Conservation (phyloP, 768 basidiomycete species). For the Russula earlei region DNA sequence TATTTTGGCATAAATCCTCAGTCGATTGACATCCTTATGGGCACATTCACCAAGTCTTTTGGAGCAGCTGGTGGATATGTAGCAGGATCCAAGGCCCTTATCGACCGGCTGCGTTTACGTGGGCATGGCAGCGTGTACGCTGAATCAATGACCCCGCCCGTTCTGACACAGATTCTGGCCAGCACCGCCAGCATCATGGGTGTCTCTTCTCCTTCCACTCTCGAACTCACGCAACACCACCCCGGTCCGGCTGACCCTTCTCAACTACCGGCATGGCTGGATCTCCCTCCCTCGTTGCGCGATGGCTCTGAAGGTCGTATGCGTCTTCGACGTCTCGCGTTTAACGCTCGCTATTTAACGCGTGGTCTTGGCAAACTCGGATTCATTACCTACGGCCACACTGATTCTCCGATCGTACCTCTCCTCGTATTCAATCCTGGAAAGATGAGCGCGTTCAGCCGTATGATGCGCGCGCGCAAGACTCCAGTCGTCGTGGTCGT, state of each 20-base stretch:
- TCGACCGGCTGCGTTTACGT: slow-evolving; percentile 71
- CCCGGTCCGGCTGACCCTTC: slow-evolving; percentile 63
- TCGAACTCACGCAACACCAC: slow-evolving; percentile 33
- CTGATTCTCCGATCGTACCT: slow-evolving; percentile 88
- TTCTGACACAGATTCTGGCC: slow-evolving; percentile 83
- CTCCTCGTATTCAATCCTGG: slow-evolving; percentile 87
- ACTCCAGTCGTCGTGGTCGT: slow-evolving; percentile 85
- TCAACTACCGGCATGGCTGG: slow-evolving; percentile 69
- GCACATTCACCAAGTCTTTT: slow-evolving; percentile 94
- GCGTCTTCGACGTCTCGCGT: slow-evolving; percentile 81
- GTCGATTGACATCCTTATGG: slow-evolving; percentile 90
- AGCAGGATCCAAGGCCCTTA: slow-evolving; percentile 68
- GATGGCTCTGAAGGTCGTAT: slow-evolving; percentile 79
- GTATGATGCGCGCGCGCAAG: slow-evolving; percentile 69
- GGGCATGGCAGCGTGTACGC: slow-evolving; percentile 81
- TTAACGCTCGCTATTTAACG: slow-evolving; percentile 91
- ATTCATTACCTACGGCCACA: slow-evolving; percentile 92
- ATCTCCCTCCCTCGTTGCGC: slow-evolving; percentile 57
- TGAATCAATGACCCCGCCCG: slow-evolving; percentile 84
- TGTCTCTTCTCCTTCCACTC: slow-evolving; percentile 32
- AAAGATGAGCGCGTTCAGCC: slow-evolving; percentile 87
- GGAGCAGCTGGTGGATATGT: slow-evolving; percentile 95
- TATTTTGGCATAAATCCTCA: slow-evolving; percentile 83
- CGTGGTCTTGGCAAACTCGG: slow-evolving; percentile 81
- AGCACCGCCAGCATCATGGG: slow-evolving; percentile 99